Evolutionary conservation across 495 filamentous ascomycete genomes (phyloP), one percentile per base, ranked within the genome.

Genomic region (Copromyces sp.): DNA sequence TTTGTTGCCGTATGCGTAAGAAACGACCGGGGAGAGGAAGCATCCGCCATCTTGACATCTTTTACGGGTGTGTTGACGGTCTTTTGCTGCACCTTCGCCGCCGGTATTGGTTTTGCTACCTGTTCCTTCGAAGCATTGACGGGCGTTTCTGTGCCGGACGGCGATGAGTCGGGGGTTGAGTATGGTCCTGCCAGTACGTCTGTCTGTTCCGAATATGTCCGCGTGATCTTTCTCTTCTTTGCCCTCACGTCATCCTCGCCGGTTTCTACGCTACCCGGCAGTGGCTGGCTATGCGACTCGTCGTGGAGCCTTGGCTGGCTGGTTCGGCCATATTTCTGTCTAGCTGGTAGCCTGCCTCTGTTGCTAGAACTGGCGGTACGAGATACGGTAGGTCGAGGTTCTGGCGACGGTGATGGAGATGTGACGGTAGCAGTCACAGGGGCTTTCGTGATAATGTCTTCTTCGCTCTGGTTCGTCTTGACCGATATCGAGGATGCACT

Each of bases 111-210:
- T 70, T 69, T 73, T 38, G 73, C 74, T 39, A 47, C 41, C 38
- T 70, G 71, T 29, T 73, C 69, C 24, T 76, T 73, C 3, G 29
- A 68, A 11, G 42, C 39, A 5, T 38, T 39, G 2, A 65, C 47
- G 17, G 75, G 75, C 5, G 77, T 74, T 41, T 65, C 71, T n/a
- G 68, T 70, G 4, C 42, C 71, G 2, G 59, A 59, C 1, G 78
- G 79, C 29, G 79, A 78, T 37, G 76, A 76, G 29, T 81, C 78
- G 12, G 80, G 77, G 3, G 78, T 77, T 9, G 77, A 77, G 71
- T 80, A 81, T 2, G 72, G 71, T 5, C 69, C 78, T 17, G 72
- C 69, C 9, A 71, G 20, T 69, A 69, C 75, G 38, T 71, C 72
- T 6, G 40, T 44, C 71, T 70, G 74, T 41, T 78, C 80, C 40